Evolutionary conservation across 1,139 yeast species (phyloP), one percentile per base, ranked within the genome.

Genomic region (Blastobotrys buckinghamii): DNA sequence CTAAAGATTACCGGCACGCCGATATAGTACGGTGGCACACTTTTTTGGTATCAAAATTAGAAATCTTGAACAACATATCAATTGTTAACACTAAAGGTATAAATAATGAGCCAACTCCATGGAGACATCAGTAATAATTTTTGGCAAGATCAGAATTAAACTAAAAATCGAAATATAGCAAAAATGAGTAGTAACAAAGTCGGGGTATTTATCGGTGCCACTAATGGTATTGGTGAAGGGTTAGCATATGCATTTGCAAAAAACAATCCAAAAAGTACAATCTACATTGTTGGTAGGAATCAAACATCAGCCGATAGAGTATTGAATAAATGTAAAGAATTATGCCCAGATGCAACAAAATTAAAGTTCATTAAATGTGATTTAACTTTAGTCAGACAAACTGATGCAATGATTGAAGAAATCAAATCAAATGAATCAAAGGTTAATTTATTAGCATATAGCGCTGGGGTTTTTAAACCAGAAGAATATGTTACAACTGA

Each of bases 171-270:
- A n/a, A n/a, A n/a, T n/a, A n/a, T n/a, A n/a, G n/a, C n/a, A 22
- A 22, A 22, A 22, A 22, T 22, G 24, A 5, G 6, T 5, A 5
- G 6, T 22, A 5, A 4, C 4, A 4, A 22, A 22, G 66, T 61
- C 6, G 69, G 59, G 6, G 64, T 63, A 7, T 59, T 65, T 42
- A 53, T 64, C 13, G 69, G 69, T 1, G 68, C 61, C 13, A 65
- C 68, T 5, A 53, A 56, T 9, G 69, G 69, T 38, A 58, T 65
- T 41, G 69, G 69, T 17, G 61, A 60, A 38, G 49, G 51, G 41
- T 53, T 64, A 5, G 65, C 65, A 24, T 60, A 56, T 48, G 50
- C 52, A 30, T 61, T 62, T 49, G 69, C 66, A 9, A 52, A 51
- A 40, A 50, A 58, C 45, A 56, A 60, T 26, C 45, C 49, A 13